Conservation (phyloP, 2,329 filamentous ascomycete species). For the Peltaster fructicola region DNA sequence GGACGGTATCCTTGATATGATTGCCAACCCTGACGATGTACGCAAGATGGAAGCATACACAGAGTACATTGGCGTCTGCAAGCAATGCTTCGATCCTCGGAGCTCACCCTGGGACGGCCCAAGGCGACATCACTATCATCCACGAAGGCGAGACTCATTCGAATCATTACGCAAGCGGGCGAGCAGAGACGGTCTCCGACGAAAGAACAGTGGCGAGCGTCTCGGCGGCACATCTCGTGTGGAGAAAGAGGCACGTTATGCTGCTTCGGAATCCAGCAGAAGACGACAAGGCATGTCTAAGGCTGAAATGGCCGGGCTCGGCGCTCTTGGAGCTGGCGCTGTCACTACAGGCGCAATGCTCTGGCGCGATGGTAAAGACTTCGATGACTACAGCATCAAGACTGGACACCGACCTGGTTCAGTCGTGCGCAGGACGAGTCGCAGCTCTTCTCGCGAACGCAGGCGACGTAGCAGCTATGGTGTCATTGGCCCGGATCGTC, state of each 20-base stretch:
- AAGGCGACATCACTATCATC: conserved; percentile 39
- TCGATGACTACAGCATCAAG: conserved; percentile 43
- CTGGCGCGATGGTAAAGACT: conserved; percentile 34
- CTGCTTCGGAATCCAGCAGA: conserved; percentile 31
- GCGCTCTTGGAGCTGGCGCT: conserved; percentile 36
- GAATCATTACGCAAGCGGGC: conserved; percentile 14
- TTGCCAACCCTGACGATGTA: conserved; percentile 36
- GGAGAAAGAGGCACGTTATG: conserved; percentile 42
- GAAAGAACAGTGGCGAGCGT: conserved; percentile 19
- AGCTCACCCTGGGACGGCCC: conserved; percentile 39
- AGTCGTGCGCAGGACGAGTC: conserved; percentile 14
- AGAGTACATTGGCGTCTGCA: conserved; percentile 48
- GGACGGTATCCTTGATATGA: conserved; percentile 32
- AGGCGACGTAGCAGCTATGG: conserved; percentile 14
- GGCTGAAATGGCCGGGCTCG: conserved; percentile 35
- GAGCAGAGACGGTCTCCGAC: conserved; percentile 9
- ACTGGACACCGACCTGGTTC: conserved; percentile 30
- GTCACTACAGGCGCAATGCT: conserved; percentile 32
- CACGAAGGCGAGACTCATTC: conserved; percentile 14
- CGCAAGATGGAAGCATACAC: conserved; percentile 50
- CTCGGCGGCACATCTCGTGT: conserved; percentile 25
- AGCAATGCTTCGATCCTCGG: conserved; percentile 45
- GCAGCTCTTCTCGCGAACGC: conserved; percentile 15
- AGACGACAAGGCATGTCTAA: conserved; percentile 23
- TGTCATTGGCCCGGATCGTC: conserved; percentile 6